phyloP scores from a whole-genome alignment of 805 yeast genomes.

The Candida fluviatilis region DNA sequence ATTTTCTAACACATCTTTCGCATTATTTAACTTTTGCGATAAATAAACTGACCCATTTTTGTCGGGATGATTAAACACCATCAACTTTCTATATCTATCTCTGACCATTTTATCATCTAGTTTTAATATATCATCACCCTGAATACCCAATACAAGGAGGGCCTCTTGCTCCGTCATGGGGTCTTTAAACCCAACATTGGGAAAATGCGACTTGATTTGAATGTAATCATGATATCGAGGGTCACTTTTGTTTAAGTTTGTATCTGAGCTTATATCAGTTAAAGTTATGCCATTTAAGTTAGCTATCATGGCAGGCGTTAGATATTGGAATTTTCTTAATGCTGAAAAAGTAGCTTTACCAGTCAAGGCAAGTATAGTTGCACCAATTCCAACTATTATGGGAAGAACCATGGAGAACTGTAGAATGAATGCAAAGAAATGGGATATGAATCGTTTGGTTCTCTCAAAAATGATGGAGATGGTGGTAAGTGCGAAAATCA shows the following conservation, averaged over 20 bases:
- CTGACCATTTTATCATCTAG: conserved; percentile 32
- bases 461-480: too few relatives aligned
- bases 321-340: conserved; percentile 22
- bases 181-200: conserved; percentile 28
- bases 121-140: conserved; percentile 35
- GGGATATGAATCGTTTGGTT: too few relatives aligned
- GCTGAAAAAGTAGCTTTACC: conserved; percentile 28
- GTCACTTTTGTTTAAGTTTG: conserved; percentile 8
- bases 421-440: not conserved
- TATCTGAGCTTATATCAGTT: not conserved
- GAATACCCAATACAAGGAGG: conserved; percentile 35
- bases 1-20: conserved; percentile 36
- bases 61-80: conserved; percentile 42
- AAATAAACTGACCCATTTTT: conserved; percentile 36
- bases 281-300: conserved; percentile 25
- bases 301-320: conserved; percentile 36
- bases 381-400: conserved; percentile 51
- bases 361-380: conserved; percentile 48
- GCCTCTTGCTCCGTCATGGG: conserved; percentile 45
- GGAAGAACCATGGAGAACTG: conserved; percentile 39
- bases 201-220: conserved; percentile 20
- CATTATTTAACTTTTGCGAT: conserved; percentile 40
- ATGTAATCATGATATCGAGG: conserved; percentile 13
- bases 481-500: too few relatives aligned
- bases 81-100: conserved; percentile 33